Conservation (phyloP, 352 stramenopile species). For the Phytopythium mirpurense region DNA sequence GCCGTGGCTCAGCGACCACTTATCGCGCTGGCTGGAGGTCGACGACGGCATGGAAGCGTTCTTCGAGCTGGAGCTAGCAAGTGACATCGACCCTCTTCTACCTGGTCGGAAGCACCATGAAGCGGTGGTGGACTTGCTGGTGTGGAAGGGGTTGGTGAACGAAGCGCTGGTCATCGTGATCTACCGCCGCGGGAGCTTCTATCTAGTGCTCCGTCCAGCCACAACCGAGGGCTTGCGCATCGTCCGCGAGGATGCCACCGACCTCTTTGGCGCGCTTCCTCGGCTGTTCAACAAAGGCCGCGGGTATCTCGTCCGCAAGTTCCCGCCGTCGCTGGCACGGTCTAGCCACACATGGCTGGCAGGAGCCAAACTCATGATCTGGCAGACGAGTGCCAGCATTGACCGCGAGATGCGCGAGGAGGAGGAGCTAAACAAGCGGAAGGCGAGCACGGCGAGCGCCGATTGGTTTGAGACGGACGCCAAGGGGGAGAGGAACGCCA, state of each 20-base stretch:
- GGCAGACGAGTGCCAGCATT: constrained; percentile 51
- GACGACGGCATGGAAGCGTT: constrained; percentile 47
- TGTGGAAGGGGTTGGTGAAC: constrained; percentile 62
- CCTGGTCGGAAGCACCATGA: constrained; percentile 9
- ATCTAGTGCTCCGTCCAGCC: constrained; percentile 30
- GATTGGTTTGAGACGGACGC: constrained; percentile 34
- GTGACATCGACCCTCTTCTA: neutral
- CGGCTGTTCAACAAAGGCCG: constrained; percentile 37
- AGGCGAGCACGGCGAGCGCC: constrained; percentile 11
- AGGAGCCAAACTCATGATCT: constrained; percentile 48
- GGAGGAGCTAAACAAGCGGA: constrained; percentile 20
- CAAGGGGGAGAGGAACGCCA: constrained; percentile 9
- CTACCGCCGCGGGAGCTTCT: constrained; percentile 47
- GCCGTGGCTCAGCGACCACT: constrained; percentile 29
- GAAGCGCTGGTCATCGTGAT: constrained; percentile 44
- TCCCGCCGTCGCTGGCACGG: constrained; percentile 13
- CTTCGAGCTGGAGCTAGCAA: constrained; percentile 51
- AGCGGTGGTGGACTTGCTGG: constrained; percentile 26
- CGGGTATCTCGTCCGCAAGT: constrained; percentile 45
- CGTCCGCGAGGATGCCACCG: constrained; percentile 21
- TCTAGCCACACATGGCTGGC: constrained; percentile 30
- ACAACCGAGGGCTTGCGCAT: constrained; percentile 15
- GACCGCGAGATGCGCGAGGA: constrained; percentile 38
- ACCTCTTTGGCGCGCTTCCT: constrained; percentile 44
- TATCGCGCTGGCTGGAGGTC: constrained; percentile 49